Conservation (phyloP, 2,329 filamentous ascomycete genomes). For the Sporothrix humicola region DNA sequence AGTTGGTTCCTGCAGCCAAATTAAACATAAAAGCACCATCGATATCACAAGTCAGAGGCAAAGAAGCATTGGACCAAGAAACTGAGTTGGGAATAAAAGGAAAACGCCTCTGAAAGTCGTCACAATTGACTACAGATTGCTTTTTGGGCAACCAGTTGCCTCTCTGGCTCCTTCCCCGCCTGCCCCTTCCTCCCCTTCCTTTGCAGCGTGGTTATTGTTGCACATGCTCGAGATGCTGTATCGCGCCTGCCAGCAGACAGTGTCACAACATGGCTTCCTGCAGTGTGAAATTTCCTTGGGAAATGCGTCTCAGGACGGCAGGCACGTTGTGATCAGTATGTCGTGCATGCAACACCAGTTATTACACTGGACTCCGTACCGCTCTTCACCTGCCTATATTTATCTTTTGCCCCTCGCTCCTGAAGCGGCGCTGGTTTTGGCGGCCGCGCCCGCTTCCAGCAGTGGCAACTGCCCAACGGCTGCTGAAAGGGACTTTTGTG, state of each 20-base stretch:
- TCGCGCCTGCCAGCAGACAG: constrained; percentile 12
- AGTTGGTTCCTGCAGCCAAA: constrained; percentile 22
- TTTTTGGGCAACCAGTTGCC: background rate
- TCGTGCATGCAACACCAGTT: background rate
- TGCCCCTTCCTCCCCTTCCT: background rate
- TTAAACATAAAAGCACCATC: constrained; percentile 10
- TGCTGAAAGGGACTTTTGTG: background rate
- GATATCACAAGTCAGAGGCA: background rate
- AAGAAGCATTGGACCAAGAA: background rate
- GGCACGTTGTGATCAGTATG: background rate
- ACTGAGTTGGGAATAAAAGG: background rate
- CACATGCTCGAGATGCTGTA: background rate
- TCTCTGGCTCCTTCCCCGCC: background rate
- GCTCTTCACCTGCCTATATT: background rate
- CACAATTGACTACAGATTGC: background rate
- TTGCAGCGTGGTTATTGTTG: background rate
- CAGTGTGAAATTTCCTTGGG: background rate
- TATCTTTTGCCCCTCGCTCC: constrained; percentile 26
- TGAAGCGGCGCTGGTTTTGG: constrained; percentile 13
- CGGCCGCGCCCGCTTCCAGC: constrained; percentile 11
- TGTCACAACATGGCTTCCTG: background rate
- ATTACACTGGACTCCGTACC: background rate
- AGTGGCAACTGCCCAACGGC: background rate
- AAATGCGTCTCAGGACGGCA: background rate
- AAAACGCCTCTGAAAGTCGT: background rate